Evolutionary conservation across 345 rosid genomes (phyloP), one percentile per base, ranked within the genome.

Genomic region (Trapa bicornis): DNA sequence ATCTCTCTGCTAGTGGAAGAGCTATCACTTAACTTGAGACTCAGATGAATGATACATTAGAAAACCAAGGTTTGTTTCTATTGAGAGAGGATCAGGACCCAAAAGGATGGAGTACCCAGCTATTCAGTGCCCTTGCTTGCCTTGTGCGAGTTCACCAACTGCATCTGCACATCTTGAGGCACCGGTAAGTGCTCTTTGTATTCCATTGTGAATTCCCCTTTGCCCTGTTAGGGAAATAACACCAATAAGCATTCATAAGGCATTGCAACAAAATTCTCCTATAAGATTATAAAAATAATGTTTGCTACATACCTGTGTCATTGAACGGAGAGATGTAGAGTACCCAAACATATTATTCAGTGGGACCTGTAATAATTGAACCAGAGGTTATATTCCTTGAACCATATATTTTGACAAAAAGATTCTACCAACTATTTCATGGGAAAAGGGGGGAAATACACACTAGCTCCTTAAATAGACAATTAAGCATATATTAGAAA

Each of bases 131-230:
- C 81, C 78, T 75, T 91, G 76, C 64, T 71, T 56, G 85, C 92
- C 69, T 83, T 91, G 82, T 86, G 82, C 13, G 87, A 54, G 79
- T 87, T 89, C 54, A 91, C 96, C 66, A 95, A 79, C 68, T 87
- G 96, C 77, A 71, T 67, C 65, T 95, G 99, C 69, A 91, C 97
- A 41, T 95, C 96, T 52, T 89, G 88, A 32, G 96, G 85, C 56
- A 91, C 99, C 0, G 99, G 74, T 14, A 54, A 66, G 70, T 95
- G 99, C 72, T 95, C 99, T 77, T 91, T 91, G 86, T 95, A 95
- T 75, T 95, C 99, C 99, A 95, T 95, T 1, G 97, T 85, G 75
- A 95, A 91, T 76, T 95, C 99, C 32, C 97, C 97, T 79, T 95
- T 95, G 7, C 99, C 99, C 87, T 93, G 86, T 37, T 65, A 22